Evolutionary conservation across 192 early-diverging fungal genomes (phyloP), one percentile per base, ranked within the genome.

Genomic region (Podila horticola): DNA sequence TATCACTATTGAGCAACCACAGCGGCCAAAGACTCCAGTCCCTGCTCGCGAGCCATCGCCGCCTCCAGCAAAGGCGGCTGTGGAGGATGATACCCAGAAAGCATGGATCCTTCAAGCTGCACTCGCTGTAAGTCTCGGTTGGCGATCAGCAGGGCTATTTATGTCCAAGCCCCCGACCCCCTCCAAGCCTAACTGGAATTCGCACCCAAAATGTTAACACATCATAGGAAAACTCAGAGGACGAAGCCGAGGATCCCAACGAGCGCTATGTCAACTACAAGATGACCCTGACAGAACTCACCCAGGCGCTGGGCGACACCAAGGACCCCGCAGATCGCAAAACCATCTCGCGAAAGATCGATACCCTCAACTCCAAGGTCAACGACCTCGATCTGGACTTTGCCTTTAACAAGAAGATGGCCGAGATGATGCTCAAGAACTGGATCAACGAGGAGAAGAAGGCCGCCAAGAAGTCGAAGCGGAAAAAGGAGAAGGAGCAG

Each of bases 301-400:
- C 49, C 12, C 67, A 74, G n/a, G 51, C 57, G 1, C 66, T 61
- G 24, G 63, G 50, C 20, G 72, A 64, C 24, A 64, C 63, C 12
- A 64, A 60, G 15, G 34, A 11, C 34, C 62, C 61, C 2, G 51
- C 57, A 29, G 73, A 77, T 64, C 33, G 34, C 19, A 82, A 72
- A 15, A 20, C 67, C 3, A 67, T 77, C 29, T 59, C 69, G 45
- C 45, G 70, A 3, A 72, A 60, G 63, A 59, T 86, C 51, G 59
- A 82, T 48, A 79, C 75, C 31, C 13, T 67, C 61, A 63, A 84
- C 71, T 67, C 64, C 51, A 67, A 71, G 50, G 20, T 86, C 41
- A 63, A 73, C 41, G 74, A 75, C 13, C 58, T 85, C 28, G 87
- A 87, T 41, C 52, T 70, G 15, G 84, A 86, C 52, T 83, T 82